Evolutionary conservation across 345 rosid species (phyloP).

Genomic region (Eucalyptus sp.): DNA sequence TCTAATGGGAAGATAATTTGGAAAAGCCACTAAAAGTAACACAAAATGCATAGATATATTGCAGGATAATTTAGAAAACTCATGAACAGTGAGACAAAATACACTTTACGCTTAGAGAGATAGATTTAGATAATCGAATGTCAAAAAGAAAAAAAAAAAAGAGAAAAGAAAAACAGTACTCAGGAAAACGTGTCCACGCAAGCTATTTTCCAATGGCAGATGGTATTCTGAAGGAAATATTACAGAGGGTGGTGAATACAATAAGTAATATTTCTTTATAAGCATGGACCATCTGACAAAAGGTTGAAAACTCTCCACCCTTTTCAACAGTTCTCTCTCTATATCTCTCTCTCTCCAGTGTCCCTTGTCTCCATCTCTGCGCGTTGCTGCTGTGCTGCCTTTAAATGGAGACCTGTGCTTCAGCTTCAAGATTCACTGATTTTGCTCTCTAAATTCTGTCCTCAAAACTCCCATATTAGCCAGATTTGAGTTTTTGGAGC

Average conservation of each 20-base stretch:
- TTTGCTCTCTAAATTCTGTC: background rate
- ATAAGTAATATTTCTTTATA: background rate
- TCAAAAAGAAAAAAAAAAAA: background rate
- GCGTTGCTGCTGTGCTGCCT: background rate
- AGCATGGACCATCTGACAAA: background rate
- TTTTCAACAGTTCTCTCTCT: background rate
- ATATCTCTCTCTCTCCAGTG: background rate
- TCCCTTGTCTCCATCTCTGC: background rate
- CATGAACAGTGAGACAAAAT: background rate
- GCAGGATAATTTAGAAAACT: background rate
- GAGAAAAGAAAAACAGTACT: background rate
- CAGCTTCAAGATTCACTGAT: background rate
- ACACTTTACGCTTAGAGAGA: background rate
- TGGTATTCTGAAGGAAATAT: background rate
- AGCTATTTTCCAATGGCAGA: background rate
- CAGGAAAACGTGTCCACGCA: background rate
- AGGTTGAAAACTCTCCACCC: background rate
- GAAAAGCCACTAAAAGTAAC: background rate
- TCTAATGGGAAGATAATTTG: background rate
- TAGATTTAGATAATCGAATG: background rate
- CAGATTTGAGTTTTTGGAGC: background rate
- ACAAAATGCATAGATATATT: background rate
- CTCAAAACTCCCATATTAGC: background rate
- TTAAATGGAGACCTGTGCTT: background rate
- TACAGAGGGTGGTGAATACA: background rate